Percentiles rank a stretch among this genome's conserved stretches.
Evolutionary conservation across 768 basidiomycete species (phyloP).

Genomic region (Lactifluus echinatus): DNA sequence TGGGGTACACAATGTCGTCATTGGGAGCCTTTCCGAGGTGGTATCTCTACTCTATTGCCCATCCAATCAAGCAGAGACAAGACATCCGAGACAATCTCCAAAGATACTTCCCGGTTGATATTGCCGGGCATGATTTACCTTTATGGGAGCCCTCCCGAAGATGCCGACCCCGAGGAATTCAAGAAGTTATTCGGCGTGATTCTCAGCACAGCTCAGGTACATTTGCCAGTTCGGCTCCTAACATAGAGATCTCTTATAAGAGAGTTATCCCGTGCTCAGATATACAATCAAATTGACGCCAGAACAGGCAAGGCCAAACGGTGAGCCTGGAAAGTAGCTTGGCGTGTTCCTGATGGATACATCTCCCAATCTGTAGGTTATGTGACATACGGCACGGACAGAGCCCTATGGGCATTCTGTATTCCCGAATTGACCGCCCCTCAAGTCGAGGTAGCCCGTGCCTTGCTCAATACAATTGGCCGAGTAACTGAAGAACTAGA

Average conservation of each 20-base stretch:
- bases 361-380: conserved; percentile 39
- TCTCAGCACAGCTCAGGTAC: conserved; percentile 52
- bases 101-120: conserved; percentile 48
- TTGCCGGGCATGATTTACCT: conserved; percentile 38
- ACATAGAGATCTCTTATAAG: conserved; percentile 45
- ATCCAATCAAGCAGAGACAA: conserved; percentile 39
- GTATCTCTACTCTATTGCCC: conserved; percentile 68
- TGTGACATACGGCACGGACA: conserved; percentile 64
- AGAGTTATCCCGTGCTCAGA: conserved; percentile 54
- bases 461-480: conserved; percentile 47
- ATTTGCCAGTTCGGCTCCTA: conserved; percentile 59
- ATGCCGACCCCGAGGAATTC: conserved; percentile 37
- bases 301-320: conserved; percentile 45
- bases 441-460: conserved; percentile 41
- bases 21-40: conserved; percentile 67
- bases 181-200: conserved; percentile 48
- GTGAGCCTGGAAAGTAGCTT: too few relatives aligned
- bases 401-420: conserved; percentile 52
- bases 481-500: conserved; percentile 37
- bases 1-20: conserved; percentile 50
- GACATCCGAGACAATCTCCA: conserved; percentile 52
- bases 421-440: conserved; percentile 37
- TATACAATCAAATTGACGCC: conserved; percentile 68
- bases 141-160: conserved; percentile 35
- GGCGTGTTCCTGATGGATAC: too few relatives aligned